Base-by-base conservation (phyloP, 257 asterid species). In the Mentha longifolia region DNA sequence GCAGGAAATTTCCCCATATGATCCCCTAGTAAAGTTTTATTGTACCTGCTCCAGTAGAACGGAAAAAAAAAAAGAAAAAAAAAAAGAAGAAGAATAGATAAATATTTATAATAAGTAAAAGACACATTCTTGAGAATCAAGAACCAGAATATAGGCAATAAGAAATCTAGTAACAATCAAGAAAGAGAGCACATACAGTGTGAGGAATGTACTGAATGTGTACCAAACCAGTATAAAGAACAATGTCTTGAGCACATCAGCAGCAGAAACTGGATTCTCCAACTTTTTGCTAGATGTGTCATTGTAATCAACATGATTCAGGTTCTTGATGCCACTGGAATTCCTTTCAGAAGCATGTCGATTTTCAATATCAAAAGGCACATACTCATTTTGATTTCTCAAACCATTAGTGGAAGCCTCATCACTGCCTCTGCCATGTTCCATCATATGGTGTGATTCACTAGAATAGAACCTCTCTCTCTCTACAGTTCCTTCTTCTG, bases 1-100 rank as follows among this genome's bases (percentile, higher is more conserved):
- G 98, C 99, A 39, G 99, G 99, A 84, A 92, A 95, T 75, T 82
- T 92, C 65, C 99, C 97, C 87, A 95, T 76, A 73, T 95, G 78
- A 85, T 92, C 99, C 71, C 99, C 99, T 68, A 95, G 78, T 72
- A 95, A 88, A 64, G 97, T 90, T 79, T 95, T 95, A 80, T 95
- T 95, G 74, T 95, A 95, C 79, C 99, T 95, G 90, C 66, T 70
- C 81, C 76, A 75, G 30, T 35, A 69, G 49, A n/a, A n/a, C n/a
- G n/a, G n/a, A n/a, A n/a, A n/a, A n/a, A n/a, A n/a, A n/a, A n/a
- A n/a, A n/a, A n/a, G n/a, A n/a, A n/a, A n/a, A n/a, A 30, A 58
- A 25, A 3, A 33, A 0, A 17, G 50, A 55, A 41, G 43, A 49
- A 58, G 13, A 55, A 42, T 6, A 20, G 66, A 56, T n/a, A 65